Evolutionary conservation across 106 monocot species (phyloP).

Genomic region (Narthecium ossifragum): DNA sequence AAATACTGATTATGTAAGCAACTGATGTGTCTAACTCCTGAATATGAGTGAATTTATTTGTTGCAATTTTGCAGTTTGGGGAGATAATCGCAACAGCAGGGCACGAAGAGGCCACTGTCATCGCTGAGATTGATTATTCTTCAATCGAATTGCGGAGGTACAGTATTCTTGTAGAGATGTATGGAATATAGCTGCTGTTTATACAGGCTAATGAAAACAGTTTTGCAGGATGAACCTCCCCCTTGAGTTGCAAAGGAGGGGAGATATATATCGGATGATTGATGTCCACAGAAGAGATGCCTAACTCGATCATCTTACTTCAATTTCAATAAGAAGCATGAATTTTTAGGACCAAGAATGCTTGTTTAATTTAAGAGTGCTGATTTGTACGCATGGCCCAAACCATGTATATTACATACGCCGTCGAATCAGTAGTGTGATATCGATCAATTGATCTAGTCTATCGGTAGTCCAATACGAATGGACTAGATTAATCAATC

Average conservation of each 20-base stretch:
- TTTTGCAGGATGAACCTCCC: slow-evolving; percentile 10
- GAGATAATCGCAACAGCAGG: slow-evolving; percentile 12
- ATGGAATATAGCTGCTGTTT: background rate
- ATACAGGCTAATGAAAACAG: background rate
- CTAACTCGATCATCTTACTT: background rate
- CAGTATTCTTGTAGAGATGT: background rate
- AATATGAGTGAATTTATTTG: background rate
- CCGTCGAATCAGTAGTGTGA: too few relatives aligned
- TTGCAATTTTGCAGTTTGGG: background rate
- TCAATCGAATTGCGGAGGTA: background rate
- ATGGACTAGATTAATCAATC: too few relatives aligned
- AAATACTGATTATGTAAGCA: background rate
- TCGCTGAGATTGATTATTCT: slow-evolving; percentile 16
- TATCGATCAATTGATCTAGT: too few relatives aligned
- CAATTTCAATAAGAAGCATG: background rate
- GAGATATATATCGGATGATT: slow-evolving; percentile 13
- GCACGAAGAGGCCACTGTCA: slow-evolving; percentile 1
- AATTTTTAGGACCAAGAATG: too few relatives aligned
- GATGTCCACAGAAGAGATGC: slow-evolving; percentile 1
- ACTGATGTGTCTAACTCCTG: background rate
- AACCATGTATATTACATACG: too few relatives aligned
- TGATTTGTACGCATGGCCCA: too few relatives aligned
- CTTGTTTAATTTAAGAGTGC: too few relatives aligned
- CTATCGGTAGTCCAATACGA: too few relatives aligned
- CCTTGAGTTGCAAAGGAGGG: slow-evolving; percentile 9